Evolutionary conservation across 164 flowering plant genomes (phyloP), one percentile per base, ranked within the genome.

Genomic region (Umbellularia californica): DNA sequence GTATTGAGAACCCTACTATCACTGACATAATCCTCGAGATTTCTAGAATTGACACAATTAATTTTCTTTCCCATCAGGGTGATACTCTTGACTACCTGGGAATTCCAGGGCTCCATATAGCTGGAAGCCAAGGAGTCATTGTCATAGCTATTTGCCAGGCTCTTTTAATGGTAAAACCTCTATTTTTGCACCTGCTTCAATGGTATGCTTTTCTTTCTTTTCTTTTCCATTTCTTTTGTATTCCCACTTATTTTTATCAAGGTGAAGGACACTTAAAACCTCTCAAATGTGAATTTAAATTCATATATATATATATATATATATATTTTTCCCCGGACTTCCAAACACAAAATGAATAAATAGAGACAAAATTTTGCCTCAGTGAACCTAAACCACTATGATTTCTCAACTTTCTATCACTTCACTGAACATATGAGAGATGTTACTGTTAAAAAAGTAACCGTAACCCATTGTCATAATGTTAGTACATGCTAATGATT

Each of bases 21-120:
- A 10, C 27, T 64, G 9, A 22, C 13, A 64, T 22, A 25, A 23
- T 64, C 30, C 27, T 55, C 0, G 9, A 64, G 67, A 64, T 22
- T 64, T 27, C 12, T 64, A 14, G 60, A 14, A 19, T 19, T 55
- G 60, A 64, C 15, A 23, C 15, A n/a, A 25, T 22, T 64, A 58
- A 60, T 52, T 71, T 58, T 71, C 25, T 66, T 73, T 50, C 25
- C 20, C 50, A 52, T 25, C 85, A 95, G 96, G 99, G 99, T 27
- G 97, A 95, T 81, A 95, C 99, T 69, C 82, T 95, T 65, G 99
- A 95, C 85, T 95, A 95, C 79, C 93, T 95, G 30, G 96, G 98
- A 69, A 91, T 95, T 76, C 98, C 98, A 22, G 99, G 99, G 50
- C 87, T 95, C 51, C 99, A 95, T 68, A 72, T 95, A 35, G 98